phyloP scores from a whole-genome alignment of 2,329 filamentous ascomycete species.

The Beauveria rudraprayagi region DNA sequence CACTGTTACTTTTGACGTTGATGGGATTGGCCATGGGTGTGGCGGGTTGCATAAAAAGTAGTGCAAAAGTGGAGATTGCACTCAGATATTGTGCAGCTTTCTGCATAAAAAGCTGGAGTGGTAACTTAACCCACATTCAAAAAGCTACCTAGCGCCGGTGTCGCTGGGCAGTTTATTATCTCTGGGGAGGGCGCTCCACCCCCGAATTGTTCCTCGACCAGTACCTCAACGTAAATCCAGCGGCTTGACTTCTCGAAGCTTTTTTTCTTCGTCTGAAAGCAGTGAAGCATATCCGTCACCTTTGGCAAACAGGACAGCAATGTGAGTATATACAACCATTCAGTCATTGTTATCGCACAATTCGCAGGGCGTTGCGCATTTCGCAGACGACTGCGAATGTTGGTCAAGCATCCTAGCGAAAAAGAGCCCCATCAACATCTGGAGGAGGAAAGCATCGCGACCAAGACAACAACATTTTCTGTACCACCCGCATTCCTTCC shows the following conservation, averaged over 20 bases:
- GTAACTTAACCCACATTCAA: not conserved
- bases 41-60: not conserved
- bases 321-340: not conserved
- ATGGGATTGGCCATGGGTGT: not conserved
- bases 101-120: not conserved
- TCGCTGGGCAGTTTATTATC: constrained; percentile 11
- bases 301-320: not conserved
- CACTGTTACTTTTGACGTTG: constrained; percentile 3
- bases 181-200: not conserved
- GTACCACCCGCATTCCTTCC: not conserved
- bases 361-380: not conserved
- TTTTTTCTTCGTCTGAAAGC: not conserved
- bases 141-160: constrained; percentile 10
- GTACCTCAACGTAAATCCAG: constrained; percentile 7
- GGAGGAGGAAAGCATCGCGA: not conserved
- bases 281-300: not conserved
- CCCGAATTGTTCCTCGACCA: not conserved
- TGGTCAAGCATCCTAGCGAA: not conserved
- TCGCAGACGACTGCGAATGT: not conserved
- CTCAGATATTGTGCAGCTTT: not conserved
- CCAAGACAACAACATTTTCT: not conserved
- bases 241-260: not conserved
- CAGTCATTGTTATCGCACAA: not conserved
- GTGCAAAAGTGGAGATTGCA: not conserved
- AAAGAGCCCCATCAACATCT: not conserved